Conservation (phyloP, 345 rosid genomes). For the Physaria fendleri region DNA sequence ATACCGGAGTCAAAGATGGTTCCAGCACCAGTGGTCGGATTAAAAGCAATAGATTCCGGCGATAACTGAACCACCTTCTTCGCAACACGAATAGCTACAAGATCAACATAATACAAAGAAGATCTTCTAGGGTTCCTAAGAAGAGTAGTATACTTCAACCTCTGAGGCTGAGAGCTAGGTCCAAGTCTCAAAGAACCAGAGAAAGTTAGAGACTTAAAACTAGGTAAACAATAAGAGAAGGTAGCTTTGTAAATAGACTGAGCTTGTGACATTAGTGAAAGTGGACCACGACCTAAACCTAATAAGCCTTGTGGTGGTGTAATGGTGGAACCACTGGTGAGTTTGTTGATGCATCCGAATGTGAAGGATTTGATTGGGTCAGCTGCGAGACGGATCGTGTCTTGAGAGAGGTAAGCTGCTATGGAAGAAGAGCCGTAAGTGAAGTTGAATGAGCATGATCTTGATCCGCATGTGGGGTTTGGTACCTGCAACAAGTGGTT, state of each 20-base stretch:
- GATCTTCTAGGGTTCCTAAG: conserved; percentile 73
- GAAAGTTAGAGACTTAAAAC: conserved; percentile 57
- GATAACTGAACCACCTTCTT: conserved; percentile 55
- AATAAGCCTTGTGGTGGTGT: conserved; percentile 74
- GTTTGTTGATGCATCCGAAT: conserved; percentile 69
- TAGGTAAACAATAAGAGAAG: conserved; percentile 89
- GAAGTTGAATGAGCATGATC: conserved; percentile 66
- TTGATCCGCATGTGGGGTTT: conserved; percentile 53
- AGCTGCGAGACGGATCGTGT: conserved; percentile 50
- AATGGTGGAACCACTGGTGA: conserved; percentile 52
- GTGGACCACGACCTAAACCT: conserved; percentile 85
- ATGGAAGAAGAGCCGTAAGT: conserved; percentile 73
- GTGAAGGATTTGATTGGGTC: conserved; percentile 55
- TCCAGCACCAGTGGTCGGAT: conserved; percentile 79
- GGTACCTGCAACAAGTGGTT: conserved; percentile 47
- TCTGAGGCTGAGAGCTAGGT: conserved; percentile 67
- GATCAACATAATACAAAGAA: conserved; percentile 67
- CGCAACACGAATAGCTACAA: conserved; percentile 64
- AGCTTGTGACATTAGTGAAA: conserved; percentile 72
- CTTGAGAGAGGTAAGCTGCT: conserved; percentile 72
- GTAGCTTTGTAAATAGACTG: conserved; percentile 65
- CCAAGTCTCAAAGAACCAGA: conserved; percentile 86
- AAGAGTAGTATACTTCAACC: conserved; percentile 63
- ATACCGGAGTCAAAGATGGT: conserved; percentile 89
- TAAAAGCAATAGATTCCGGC: conserved; percentile 59